These are phyloP conservation scores for Aspergillus kassunensis DNA, from an alignment of 495 filamentous ascomycete species.

Conservation along the genomic window DNA sequence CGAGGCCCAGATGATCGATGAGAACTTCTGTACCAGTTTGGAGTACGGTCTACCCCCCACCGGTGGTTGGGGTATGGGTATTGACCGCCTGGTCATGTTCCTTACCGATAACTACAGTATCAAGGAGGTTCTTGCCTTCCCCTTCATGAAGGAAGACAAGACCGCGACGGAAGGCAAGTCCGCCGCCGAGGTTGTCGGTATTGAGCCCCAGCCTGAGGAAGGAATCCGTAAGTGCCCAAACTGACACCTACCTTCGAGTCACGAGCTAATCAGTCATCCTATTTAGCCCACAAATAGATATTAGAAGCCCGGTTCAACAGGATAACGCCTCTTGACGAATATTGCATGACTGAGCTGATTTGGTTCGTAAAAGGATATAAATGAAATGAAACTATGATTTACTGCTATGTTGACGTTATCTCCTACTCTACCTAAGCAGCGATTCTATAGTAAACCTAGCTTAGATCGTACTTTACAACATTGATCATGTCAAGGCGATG, in stretches of 20 bases:
- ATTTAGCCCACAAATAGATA: conserved; percentile 37
- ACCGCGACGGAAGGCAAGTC: conserved; percentile 45
- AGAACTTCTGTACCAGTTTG: conserved; percentile 81
- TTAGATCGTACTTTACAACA: too few relatives aligned
- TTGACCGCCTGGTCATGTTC: conserved; percentile 97
- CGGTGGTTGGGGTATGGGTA: conserved; percentile 96
- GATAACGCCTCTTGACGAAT: conserved; percentile 6
- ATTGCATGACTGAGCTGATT: conserved; percentile 5
- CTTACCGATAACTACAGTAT: conserved; percentile 92
- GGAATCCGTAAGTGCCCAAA: conserved; percentile 55
- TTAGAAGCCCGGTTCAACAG: conserved; percentile 3
- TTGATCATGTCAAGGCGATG: too few relatives aligned
- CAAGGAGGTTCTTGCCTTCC: conserved; percentile 95
- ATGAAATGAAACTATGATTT: neutral
- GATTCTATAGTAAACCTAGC: neutral
- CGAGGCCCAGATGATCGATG: conserved; percentile 92
- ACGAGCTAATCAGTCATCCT: conserved; percentile 7
- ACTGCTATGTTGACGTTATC: neutral
- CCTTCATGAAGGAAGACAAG: conserved; percentile 72
- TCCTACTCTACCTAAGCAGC: neutral
- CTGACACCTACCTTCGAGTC: neutral
- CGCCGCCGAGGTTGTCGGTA: conserved; percentile 62
- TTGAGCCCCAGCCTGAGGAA: conserved; percentile 62
- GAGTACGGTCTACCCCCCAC: conserved; percentile 91
- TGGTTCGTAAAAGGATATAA: conserved; percentile 1